A percentile compares a stretch with the other conserved stretches of the same genome.
Evolutionary conservation across 345 rosid genomes (phyloP).

Genomic region (Lepidium didymum): DNA sequence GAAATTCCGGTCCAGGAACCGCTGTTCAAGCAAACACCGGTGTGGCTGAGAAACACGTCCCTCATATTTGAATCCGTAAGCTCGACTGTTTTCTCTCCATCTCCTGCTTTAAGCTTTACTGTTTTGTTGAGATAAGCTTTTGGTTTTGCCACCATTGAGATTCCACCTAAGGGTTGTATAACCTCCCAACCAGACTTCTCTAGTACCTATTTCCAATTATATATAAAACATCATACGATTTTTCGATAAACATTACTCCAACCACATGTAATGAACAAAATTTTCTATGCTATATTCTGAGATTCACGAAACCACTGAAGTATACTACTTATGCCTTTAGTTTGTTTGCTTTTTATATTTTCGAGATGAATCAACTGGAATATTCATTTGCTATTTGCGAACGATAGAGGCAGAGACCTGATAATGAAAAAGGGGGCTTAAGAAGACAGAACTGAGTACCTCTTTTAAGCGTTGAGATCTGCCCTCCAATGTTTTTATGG

Average conservation of each 20-base stretch:
- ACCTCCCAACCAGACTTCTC: slow-evolving; percentile 92
- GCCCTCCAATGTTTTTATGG: slow-evolving; percentile 34
- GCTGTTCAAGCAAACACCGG: slow-evolving; percentile 81
- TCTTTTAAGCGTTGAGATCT: slow-evolving; percentile 76
- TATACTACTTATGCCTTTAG: neutral
- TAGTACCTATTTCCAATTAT: slow-evolving; percentile 38
- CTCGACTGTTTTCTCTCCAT: slow-evolving; percentile 40
- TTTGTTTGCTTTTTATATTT: neutral
- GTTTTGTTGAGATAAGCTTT: slow-evolving; percentile 52
- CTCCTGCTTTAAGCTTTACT: slow-evolving; percentile 31
- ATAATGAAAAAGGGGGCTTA: neutral
- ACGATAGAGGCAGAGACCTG: neutral
- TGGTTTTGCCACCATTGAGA: slow-evolving; percentile 89
- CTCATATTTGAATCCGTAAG: slow-evolving; percentile 60
- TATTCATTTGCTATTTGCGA: neutral
- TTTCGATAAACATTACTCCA: neutral
- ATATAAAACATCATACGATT: neutral
- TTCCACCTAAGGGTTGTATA: slow-evolving; percentile 52
- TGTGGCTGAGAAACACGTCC: slow-evolving; percentile 55
- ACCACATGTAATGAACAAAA: neutral
- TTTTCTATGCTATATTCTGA: neutral
- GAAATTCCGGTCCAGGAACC: slow-evolving; percentile 84
- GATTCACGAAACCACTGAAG: neutral
- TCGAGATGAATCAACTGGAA: neutral
- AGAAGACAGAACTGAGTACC: slow-evolving; percentile 37